A percentile compares a stretch with the other conserved stretches of the same genome.
phyloP scores from a whole-genome alignment of 2,329 filamentous ascomycete genomes.

The Penicillium sp. region DNA sequence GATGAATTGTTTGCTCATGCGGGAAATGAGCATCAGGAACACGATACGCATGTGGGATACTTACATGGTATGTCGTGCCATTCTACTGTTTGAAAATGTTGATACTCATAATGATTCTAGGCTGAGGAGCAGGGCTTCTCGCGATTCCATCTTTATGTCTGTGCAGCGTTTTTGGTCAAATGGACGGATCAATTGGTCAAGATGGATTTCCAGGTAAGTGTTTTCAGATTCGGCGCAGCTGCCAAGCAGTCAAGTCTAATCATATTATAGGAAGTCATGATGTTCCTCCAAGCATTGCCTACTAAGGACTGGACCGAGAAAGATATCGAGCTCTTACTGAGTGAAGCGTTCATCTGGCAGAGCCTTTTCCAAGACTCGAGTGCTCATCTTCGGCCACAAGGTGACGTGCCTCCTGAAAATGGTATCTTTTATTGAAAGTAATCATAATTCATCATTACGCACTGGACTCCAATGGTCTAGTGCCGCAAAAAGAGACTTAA shows the following conservation, averaged over 20 bases:
- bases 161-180: slow-evolving; percentile 95
- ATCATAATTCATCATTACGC: slow-evolving; percentile 37
- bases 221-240: not conserved
- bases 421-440: slow-evolving; percentile 40
- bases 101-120: slow-evolving; percentile 53
- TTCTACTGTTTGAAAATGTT: not conserved
- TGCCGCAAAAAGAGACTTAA: slow-evolving; percentile 8
- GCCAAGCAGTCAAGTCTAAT: not conserved
- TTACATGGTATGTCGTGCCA: slow-evolving; percentile 71
- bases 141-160: slow-evolving; percentile 97
- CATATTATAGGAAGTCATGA: slow-evolving; percentile 86
- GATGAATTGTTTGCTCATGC: slow-evolving; percentile 99
- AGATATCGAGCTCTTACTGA: slow-evolving; percentile 92
- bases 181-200: slow-evolving; percentile 94
- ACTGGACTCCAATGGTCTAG: slow-evolving; percentile 15
- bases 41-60: slow-evolving; percentile 99
- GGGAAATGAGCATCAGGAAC: slow-evolving; percentile 94
- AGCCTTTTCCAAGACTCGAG: slow-evolving; percentile 93
- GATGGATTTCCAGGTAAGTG: slow-evolving; percentile 81
- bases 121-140: slow-evolving; percentile 98
- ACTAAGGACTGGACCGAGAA: slow-evolving; percentile 96
- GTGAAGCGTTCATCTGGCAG: slow-evolving; percentile 98
- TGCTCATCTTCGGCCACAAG: slow-evolving; percentile 69
- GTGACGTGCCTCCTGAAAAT: slow-evolving; percentile 39
- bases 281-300: slow-evolving; percentile 94